These are phyloP conservation scores for Teratosphaeria gauchensis DNA, from an alignment of 2,329 filamentous ascomycete genomes.

Conservation along the genomic window DNA sequence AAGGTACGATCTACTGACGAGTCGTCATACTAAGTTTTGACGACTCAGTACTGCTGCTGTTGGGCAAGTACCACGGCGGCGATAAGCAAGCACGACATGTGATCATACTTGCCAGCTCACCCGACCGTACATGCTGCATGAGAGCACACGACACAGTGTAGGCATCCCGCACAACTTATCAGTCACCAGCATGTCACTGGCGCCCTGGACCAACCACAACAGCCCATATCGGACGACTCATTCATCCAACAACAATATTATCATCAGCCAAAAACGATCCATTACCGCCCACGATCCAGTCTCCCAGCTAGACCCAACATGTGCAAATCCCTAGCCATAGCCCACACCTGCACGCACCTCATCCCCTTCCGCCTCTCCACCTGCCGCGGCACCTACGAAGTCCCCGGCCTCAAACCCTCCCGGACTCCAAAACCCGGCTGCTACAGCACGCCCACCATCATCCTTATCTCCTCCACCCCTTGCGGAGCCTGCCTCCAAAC, in stretches of 20 bases:
- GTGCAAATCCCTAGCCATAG: conserved; percentile 28
- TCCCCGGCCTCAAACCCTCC: conserved; percentile 1
- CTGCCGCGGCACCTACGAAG: conserved; percentile 26
- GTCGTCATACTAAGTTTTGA: background rate
- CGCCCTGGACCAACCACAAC: background rate
- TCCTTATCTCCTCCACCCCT: conserved; percentile 3
- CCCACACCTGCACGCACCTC: conserved; percentile 26
- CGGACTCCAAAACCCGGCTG: conserved; percentile 18
- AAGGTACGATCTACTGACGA: background rate
- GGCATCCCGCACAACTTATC: background rate
- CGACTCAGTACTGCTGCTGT: background rate
- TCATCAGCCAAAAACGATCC: conserved; percentile 1
- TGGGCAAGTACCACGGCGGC: background rate
- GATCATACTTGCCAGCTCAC: background rate
- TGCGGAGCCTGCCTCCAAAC: background rate
- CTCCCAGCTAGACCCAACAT: conserved; percentile 15
- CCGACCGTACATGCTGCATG: background rate
- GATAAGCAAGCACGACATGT: background rate
- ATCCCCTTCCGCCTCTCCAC: conserved; percentile 20
- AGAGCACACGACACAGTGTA: background rate
- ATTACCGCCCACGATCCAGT: background rate
- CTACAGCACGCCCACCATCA: conserved; percentile 17
- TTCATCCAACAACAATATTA: background rate
- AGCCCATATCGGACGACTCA: conserved; percentile 5
- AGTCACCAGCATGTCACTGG: conserved; percentile 4